Conservation (phyloP, 2,329 filamentous ascomycete genomes). For the Trichoderma asperellum region DNA sequence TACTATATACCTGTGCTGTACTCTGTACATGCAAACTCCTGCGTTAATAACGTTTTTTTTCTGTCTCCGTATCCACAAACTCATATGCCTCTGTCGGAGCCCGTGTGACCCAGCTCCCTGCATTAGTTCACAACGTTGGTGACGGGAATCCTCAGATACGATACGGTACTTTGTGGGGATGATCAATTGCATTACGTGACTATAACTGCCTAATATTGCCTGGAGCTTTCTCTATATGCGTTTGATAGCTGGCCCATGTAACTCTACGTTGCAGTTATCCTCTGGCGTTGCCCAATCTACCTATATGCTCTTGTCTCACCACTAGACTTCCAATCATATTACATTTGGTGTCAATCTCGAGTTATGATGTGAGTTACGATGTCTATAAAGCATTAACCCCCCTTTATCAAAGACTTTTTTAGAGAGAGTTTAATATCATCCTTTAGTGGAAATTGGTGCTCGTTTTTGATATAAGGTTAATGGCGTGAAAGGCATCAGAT, state of each 20-base stretch:
- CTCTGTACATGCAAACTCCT: background rate
- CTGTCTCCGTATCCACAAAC: background rate
- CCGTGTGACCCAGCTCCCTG: background rate
- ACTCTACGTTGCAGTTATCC: background rate
- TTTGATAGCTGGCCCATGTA: background rate
- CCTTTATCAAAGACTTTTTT: background rate
- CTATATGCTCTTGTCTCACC: background rate
- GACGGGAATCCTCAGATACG: background rate
- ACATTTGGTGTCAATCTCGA: background rate
- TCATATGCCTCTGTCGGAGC: background rate
- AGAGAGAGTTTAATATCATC: background rate
- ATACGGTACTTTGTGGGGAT: background rate
- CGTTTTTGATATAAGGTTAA: background rate
- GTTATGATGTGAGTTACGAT: background rate
- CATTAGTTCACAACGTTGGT: background rate
- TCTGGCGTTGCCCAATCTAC: background rate
- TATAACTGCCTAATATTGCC: background rate
- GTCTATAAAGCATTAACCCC: slow-evolving; percentile 2
- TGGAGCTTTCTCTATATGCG: background rate
- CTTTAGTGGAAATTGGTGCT: background rate
- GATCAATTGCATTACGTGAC: background rate
- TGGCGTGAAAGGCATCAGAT: background rate
- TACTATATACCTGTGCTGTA: background rate
- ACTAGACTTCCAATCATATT: background rate
- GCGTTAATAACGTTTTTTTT: background rate